phyloP scores from a whole-genome alignment of 805 yeast genomes.

The Kazachstania psychrophila region DNA sequence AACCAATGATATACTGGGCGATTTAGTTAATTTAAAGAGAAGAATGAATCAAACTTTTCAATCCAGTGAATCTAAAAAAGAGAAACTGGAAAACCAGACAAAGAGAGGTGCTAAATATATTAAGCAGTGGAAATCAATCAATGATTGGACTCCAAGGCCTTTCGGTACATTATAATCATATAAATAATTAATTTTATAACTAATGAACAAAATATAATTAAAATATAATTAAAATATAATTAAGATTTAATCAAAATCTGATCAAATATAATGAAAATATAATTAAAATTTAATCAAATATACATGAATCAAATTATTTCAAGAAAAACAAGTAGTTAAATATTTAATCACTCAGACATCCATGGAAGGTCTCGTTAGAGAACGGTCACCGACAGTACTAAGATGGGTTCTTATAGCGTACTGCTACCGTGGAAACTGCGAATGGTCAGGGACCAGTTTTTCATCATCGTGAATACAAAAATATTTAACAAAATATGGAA shows the following conservation, averaged over 20 bases:
- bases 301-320: neutral
- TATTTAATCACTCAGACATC: conserved; percentile 62
- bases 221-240: neutral
- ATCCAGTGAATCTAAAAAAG: neutral
- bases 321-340: conserved; percentile 7
- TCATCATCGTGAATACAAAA: conserved; percentile 50
- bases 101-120: neutral
- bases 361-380: conserved; percentile 65
- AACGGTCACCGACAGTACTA: conserved; percentile 75
- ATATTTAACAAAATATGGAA: neutral
- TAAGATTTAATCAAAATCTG: no score
- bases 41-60: conserved; percentile 9
- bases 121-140: conserved; percentile 5
- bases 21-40: conserved; percentile 25
- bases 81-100: neutral
- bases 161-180: conserved; percentile 37
- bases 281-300: no score
- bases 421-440: conserved; percentile 95
- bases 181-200: conserved; percentile 1
- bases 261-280: no score
- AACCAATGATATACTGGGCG: conserved; percentile 21
- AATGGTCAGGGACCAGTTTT: conserved; percentile 61
- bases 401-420: conserved; percentile 73
- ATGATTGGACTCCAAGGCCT: conserved; percentile 44
- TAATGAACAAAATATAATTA: neutral